These are phyloP conservation scores for Atkinsonella texensis DNA, from an alignment of 2,329 filamentous ascomycete genomes.

Conservation along the genomic window DNA sequence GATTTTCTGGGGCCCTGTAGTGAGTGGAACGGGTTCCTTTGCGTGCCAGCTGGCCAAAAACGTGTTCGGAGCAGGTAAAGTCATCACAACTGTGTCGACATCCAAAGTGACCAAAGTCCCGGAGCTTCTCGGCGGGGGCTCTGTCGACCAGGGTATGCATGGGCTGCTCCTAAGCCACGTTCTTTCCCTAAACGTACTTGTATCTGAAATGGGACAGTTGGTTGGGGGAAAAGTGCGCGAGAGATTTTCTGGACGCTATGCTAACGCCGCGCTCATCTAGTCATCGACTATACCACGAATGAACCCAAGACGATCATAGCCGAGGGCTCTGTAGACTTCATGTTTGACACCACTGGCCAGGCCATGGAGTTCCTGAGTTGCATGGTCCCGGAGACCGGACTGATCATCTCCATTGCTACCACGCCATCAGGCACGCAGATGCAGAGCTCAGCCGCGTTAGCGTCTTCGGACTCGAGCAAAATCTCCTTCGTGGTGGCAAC, in stretches of 20 bases:
- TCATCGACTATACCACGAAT: slow-evolving; percentile 14
- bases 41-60: slow-evolving; percentile 31
- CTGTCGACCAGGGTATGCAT: slow-evolving; percentile 22
- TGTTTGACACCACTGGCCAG: slow-evolving; percentile 28
- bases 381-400: slow-evolving; percentile 21
- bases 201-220: not conserved
- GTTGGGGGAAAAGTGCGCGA: not conserved
- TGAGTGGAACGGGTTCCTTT: slow-evolving; percentile 14
- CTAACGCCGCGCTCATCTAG: slow-evolving; percentile 4
- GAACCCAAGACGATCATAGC: slow-evolving; percentile 16
- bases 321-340: slow-evolving; percentile 26
- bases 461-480: slow-evolving; percentile 13
- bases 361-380: slow-evolving; percentile 23
- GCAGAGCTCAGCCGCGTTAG: slow-evolving; percentile 19
- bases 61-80: slow-evolving; percentile 29
- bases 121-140: slow-evolving; percentile 24
- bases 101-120: slow-evolving; percentile 25
- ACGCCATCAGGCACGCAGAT: slow-evolving; percentile 23
- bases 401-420: slow-evolving; percentile 25
- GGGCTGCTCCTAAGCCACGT: not conserved
- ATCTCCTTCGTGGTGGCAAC: slow-evolving; percentile 14
- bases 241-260: not conserved
- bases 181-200: not conserved
- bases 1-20: not conserved
- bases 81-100: slow-evolving; percentile 33